Conservation (phyloP, 305 asterid species). For the Fraxinus sp. region DNA sequence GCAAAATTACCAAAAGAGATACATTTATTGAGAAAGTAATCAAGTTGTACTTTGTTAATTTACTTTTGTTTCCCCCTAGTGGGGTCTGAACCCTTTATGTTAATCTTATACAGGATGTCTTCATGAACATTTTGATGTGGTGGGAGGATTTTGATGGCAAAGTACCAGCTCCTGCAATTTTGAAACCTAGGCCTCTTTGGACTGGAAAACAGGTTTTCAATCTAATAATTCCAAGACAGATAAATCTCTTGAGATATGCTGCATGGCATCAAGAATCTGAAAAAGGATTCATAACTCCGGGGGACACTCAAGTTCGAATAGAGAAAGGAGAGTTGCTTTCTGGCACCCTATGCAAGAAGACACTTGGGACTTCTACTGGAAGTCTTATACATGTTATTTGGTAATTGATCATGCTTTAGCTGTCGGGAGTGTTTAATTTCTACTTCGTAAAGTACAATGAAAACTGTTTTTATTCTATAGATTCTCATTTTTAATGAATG, state of each 20-base stretch:
- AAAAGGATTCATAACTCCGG: slow-evolving; percentile 84
- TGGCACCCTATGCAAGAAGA: slow-evolving; percentile 97
- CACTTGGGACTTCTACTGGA: slow-evolving; percentile 95
- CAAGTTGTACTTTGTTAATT: neutral
- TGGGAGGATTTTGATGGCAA: slow-evolving; percentile 99
- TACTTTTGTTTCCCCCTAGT: neutral
- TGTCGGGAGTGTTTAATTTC: neutral
- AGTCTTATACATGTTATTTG: slow-evolving; percentile 98
- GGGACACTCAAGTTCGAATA: slow-evolving; percentile 94
- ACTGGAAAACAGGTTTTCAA: slow-evolving; percentile 98
- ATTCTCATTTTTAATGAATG: neutral
- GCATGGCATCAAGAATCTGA: slow-evolving; percentile 96
- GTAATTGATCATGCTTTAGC: slow-evolving; percentile 33
- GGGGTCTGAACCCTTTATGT: neutral
- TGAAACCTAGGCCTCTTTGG: slow-evolving; percentile 98
- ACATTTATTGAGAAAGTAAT: slow-evolving; percentile 93
- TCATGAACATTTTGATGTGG: slow-evolving; percentile 99
- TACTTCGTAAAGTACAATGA: neutral
- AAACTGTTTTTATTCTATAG: neutral
- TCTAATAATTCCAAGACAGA: slow-evolving; percentile 90
- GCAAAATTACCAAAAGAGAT: slow-evolving; percentile 93
- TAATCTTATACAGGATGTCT: slow-evolving; percentile 75
- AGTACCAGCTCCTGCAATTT: slow-evolving; percentile 92
- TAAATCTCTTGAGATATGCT: slow-evolving; percentile 79
- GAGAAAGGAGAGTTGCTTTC: slow-evolving; percentile 95